Evolutionary conservation across 2,329 filamentous ascomycete species (phyloP), one percentile per base, ranked within the genome.

Genomic region (Parascedosporium putredinis): DNA sequence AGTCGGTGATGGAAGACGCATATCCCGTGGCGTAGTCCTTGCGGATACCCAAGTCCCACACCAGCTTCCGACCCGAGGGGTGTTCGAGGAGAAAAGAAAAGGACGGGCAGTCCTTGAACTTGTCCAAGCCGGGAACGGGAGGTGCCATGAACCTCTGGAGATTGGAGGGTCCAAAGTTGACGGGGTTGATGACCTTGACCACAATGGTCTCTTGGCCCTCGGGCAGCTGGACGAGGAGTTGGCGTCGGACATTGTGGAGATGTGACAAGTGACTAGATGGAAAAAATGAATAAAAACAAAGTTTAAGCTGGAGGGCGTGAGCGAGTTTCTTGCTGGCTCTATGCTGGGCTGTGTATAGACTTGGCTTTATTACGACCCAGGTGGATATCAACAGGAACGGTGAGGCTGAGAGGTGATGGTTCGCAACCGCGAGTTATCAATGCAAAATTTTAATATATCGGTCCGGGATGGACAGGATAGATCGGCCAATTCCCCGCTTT

Each of bases 131-230:
- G 5, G 64, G 62, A 1, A 68, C 62, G 3, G 59, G 54, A 1
- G 66, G 66, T 2, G 56, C 63, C 65, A 68, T 68, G 48, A 68
- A 68, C 5, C 66, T 57, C 3, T 64, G 54, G 7, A 68, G 53
- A 22, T 67, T 60, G 4, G 66, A 61, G 3, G 66, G 66, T 0
- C 66, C 66, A 49, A 68, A 68, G 25, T 67, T 66, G 20, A 65
- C 64, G 0, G 66, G 59, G 43, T 66, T 67, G 24, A 69, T 67
- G 34, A 69, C 55, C 50, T 56, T 64, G 20, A 65, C 60, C 1
- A 34, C 36, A 22, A 60, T 49, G n/a, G 53, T 52, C 22, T 55
- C 40, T 31, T 43, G n/a, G 14, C 58, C 57, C 1, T 52, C 20
- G 9, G 57, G 57, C 14, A 60, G 20, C n/a, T 45, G 5, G 20